phyloP scores from a whole-genome alignment of 768 basidiomycete genomes.

The Lactifluus volemus region DNA sequence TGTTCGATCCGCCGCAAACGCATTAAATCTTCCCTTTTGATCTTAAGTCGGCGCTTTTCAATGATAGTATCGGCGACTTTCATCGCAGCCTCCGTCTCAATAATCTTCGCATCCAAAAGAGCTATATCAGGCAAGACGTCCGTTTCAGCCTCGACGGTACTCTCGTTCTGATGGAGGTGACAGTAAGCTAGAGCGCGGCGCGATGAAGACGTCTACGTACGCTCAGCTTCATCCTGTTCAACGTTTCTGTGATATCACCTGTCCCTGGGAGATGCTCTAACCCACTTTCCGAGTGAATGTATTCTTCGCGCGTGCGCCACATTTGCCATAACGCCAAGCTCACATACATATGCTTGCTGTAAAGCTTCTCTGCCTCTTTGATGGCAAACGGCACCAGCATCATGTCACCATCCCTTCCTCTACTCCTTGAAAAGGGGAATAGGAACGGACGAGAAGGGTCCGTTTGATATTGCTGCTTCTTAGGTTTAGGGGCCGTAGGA shows the following conservation, averaged over 20 bases:
- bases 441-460: constrained; percentile 91
- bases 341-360: constrained; percentile 84
- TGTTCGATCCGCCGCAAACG: constrained; percentile 84
- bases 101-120: constrained; percentile 61
- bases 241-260: constrained; percentile 43
- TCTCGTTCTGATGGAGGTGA: constrained; percentile 11
- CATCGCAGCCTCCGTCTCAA: constrained; percentile 49
- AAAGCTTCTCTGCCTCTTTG: constrained; percentile 89
- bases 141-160: constrained; percentile 35
- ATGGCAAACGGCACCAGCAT: constrained; percentile 90
- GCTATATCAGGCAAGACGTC: constrained; percentile 70
- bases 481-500: constrained; percentile 68
- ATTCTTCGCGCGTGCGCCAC: constrained; percentile 94
- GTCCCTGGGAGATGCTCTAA: constrained; percentile 69
- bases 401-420: constrained; percentile 41
- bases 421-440: constrained; percentile 83
- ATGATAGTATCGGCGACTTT: constrained; percentile 39
- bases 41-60: constrained; percentile 56
- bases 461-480: constrained; percentile 98
- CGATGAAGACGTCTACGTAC: constrained; percentile 17
- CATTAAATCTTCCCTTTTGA: constrained; percentile 72
- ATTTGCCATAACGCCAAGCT: constrained; percentile 85
- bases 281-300: constrained; percentile 89
- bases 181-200: background rate
- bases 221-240: constrained; percentile 25